phyloP scores from a whole-genome alignment of 2,329 filamentous ascomycete species.

The Aspergillus fijiensis region DNA sequence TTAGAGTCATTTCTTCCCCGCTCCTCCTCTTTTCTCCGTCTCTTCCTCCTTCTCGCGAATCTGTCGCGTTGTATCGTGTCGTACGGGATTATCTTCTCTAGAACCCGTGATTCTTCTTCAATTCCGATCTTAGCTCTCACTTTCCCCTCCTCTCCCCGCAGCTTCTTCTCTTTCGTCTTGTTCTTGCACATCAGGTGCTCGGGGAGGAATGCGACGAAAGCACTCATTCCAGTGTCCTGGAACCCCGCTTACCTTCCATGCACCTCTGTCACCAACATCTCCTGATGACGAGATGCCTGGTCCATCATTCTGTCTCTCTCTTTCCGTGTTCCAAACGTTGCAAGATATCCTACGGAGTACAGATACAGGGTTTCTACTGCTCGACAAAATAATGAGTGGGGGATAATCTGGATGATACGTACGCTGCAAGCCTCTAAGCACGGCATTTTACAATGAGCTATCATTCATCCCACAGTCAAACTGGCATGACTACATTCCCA shows the following conservation, averaged over 20 bases:
- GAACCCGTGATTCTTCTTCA: not conserved
- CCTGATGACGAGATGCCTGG: too few relatives aligned
- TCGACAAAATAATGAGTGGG: not conserved
- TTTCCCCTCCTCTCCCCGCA: not conserved
- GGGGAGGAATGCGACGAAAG: slow-evolving; percentile 5
- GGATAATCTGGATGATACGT: not conserved
- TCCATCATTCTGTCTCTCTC: too few relatives aligned
- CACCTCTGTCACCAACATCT: too few relatives aligned
- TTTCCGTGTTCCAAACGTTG: not conserved
- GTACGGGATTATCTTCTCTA: not conserved
- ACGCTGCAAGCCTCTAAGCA: not conserved
- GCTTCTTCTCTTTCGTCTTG: not conserved
- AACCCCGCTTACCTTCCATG: slow-evolving; percentile 15
- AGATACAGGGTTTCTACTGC: not conserved
- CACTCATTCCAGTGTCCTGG: slow-evolving; percentile 4
- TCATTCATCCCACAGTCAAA: not conserved
- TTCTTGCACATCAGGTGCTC: not conserved
- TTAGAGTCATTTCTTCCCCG: slow-evolving; percentile 7
- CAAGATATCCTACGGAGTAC: not conserved
- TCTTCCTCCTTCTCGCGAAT: not conserved
- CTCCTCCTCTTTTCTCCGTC: slow-evolving; percentile 4
- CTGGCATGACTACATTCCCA: not conserved
- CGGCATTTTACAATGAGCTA: not conserved
- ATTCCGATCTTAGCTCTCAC: not conserved
- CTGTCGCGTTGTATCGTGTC: not conserved